phyloP scores from a whole-genome alignment of 2,329 filamentous ascomycete species.

The Cordyceps farinosa region DNA sequence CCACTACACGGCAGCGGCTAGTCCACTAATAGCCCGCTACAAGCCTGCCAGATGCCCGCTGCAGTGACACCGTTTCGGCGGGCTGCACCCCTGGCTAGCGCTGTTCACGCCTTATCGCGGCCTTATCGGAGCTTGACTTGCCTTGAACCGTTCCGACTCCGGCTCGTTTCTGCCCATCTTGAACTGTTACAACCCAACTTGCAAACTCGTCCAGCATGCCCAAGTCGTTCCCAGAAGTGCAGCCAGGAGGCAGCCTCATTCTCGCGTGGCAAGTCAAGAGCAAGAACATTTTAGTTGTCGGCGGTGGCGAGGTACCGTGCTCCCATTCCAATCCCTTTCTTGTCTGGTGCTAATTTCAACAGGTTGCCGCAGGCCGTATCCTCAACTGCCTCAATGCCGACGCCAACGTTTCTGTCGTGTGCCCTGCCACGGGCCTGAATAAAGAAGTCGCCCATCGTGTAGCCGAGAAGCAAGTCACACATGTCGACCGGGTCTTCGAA shows the following conservation, averaged over 20 bases:
- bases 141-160: conserved; percentile 2
- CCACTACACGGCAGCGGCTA: neutral
- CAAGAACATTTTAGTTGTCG: conserved; percentile 87
- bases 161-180: conserved; percentile 12
- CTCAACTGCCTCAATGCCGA: conserved; percentile 94
- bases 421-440: conserved; percentile 75
- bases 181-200: conserved; percentile 11
- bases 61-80: neutral
- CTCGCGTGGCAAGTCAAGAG: conserved; percentile 92
- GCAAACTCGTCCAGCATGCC: conserved; percentile 26
- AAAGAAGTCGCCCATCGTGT: conserved; percentile 84
- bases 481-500: conserved; percentile 80
- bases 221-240: conserved; percentile 68
- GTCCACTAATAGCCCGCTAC: conserved; percentile 3
- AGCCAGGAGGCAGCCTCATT: conserved; percentile 89
- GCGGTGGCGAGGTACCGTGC: conserved; percentile 81
- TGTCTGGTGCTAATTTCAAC: conserved; percentile 17
- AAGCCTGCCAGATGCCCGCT: neutral
- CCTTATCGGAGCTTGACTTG: conserved; percentile 21
- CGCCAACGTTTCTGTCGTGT: conserved; percentile 81
- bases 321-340: neutral
- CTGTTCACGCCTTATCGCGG: conserved; percentile 13
- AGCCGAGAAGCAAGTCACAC: conserved; percentile 67
- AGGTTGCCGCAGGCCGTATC: conserved; percentile 95
- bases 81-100: conserved; percentile 6